Conservation (phyloP, 768 basidiomycete genomes). For the Exsudoporus frostii region DNA sequence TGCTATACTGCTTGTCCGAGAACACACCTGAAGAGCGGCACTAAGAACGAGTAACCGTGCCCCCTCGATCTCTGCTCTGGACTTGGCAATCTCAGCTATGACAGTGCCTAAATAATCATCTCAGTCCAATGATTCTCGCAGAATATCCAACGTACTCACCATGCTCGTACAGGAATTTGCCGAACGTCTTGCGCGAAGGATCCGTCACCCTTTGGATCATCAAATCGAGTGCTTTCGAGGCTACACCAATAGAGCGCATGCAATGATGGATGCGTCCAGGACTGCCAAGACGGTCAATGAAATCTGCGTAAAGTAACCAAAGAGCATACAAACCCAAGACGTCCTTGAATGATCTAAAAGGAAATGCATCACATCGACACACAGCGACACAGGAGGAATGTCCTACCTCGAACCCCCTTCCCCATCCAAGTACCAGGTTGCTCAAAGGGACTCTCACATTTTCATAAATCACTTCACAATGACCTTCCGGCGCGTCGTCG, state of each 20-base stretch:
- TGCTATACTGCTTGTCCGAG: background rate
- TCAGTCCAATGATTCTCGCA: background rate
- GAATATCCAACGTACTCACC: slow-evolving; percentile 43
- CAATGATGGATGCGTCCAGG: slow-evolving; percentile 97
- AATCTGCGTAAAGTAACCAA: background rate
- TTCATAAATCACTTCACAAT: slow-evolving; percentile 92
- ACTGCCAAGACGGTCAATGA: slow-evolving; percentile 35
- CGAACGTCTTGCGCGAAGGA: slow-evolving; percentile 87
- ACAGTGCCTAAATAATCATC: slow-evolving; percentile 63
- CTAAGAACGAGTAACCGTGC: slow-evolving; percentile 86
- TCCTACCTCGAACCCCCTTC: slow-evolving; percentile 85
- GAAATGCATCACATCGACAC: background rate
- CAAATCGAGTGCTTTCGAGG: slow-evolving; percentile 78
- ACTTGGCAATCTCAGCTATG: slow-evolving; percentile 85
- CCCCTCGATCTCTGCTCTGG: slow-evolving; percentile 89
- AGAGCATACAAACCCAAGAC: slow-evolving; percentile 65
- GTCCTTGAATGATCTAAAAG: slow-evolving; percentile 86
- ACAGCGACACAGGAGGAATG: background rate
- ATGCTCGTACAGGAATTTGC: slow-evolving; percentile 87
- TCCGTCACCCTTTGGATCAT: slow-evolving; percentile 94
- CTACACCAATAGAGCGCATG: slow-evolving; percentile 94
- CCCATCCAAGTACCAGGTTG: slow-evolving; percentile 90
- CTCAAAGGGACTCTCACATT: slow-evolving; percentile 85
- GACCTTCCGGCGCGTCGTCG: slow-evolving; percentile 94
- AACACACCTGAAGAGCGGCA: slow-evolving; percentile 76